Evolutionary conservation across 805 yeast genomes (phyloP), one percentile per base, ranked within the genome.

Genomic region (Teunomyces kruisii): DNA sequence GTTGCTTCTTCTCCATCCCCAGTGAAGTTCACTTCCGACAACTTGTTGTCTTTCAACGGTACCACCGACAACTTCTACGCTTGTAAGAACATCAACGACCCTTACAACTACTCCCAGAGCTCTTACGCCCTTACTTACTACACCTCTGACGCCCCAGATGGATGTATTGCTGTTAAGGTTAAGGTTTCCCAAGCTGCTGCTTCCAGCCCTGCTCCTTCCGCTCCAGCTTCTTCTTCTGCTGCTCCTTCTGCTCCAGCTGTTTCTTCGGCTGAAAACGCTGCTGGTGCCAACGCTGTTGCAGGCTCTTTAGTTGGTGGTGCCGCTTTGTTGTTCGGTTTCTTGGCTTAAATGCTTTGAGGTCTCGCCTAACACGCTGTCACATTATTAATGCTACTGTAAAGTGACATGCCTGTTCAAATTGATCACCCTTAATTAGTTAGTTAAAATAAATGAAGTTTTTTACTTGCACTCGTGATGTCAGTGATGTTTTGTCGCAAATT

Each of bases 41-140:
- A 60, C 27, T 43, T 47, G 13, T 55, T 74, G 39, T 39, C 47
- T 12, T 59, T 61, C 43, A 55, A 64, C 35, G 70, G 71, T 35
- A 45, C 67, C 15, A 16, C 63, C 19, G 51, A 50, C 22, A 42
- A 44, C 13, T 58, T 74, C 62, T 69, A 59, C 53, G 79, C 74
- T 42, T 69, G 70, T 52, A 70, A 63, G 67, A 67, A 74, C 62
- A 62, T 69, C 46, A 53, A 52, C 38, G 80, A 76, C 53, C 76
- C 78, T 19, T 75, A 75, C 62, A 32, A 48, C n/a, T 67, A 62
- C 58, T 70, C 76, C 30, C 31, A 50, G 14, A 10, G 36, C 9
- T 12, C 47, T 15, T 57, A 47, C 33, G 62, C 61, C 14, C 40
- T 63, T 35, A 44, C 47, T 3, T 44, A 36, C 45, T 49, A 40